Evolutionary conservation across 139 green algal genomes (phyloP).

Genomic region (Chlorella sp.): DNA sequence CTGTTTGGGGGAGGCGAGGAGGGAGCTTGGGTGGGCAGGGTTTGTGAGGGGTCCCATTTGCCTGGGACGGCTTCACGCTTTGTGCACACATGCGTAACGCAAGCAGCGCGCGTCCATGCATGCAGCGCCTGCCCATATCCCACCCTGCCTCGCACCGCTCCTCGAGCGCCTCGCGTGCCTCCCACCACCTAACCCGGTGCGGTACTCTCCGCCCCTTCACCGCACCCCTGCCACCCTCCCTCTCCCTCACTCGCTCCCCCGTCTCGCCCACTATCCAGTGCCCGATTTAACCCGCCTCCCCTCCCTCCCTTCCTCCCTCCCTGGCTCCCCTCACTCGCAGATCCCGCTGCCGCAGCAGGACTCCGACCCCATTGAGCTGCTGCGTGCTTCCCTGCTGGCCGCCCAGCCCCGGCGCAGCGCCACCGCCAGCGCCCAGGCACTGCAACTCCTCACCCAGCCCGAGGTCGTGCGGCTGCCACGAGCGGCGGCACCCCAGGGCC

Average conservation of each 20-base stretch:
- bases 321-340: not conserved
- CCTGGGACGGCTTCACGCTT: no score
- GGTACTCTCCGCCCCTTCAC: not conserved
- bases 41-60: not conserved
- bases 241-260: not conserved
- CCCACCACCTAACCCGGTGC: no score
- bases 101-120: not conserved
- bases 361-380: not conserved
- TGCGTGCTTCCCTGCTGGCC: slow-evolving; percentile 27
- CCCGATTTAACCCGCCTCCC: no score
- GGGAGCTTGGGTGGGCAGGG: not conserved
- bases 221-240: no score
- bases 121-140: not conserved
- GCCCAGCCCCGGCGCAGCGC: not conserved
- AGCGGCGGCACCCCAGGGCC: not conserved
- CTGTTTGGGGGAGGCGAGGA: not conserved
- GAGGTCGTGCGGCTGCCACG: not conserved
- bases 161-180: no score
- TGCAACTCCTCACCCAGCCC: not conserved
- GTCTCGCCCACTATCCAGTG: not conserved
- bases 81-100: no score
- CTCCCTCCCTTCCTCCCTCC: not conserved
- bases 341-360: slow-evolving; percentile 7
- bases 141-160: not conserved
- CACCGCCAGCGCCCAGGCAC: not conserved